Evolutionary conservation across 768 basidiomycete species (phyloP), one percentile per base, ranked within the genome.

Genomic region (Mycena sanguinolenta): DNA sequence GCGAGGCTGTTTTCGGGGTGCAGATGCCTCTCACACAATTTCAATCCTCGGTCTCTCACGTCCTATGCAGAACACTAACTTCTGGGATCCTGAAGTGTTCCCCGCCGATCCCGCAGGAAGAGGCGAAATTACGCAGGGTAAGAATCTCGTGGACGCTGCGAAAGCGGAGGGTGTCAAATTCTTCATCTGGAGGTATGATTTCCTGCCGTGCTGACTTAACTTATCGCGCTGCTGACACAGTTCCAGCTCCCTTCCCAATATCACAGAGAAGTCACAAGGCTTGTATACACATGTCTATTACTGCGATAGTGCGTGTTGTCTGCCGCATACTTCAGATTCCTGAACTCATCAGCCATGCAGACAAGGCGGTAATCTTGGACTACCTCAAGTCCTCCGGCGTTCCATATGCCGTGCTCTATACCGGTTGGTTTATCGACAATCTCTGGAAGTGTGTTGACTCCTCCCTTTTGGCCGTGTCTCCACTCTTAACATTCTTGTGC

Each of bases 341-440:
- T n/a, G n/a, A n/a, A n/a, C 16, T 7, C 42, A 19, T 44, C 44
- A n/a, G 21, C 70, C n/a, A 8, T 54, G 23, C 46, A 75, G 74
- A 75, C 38, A 73, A 75, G 44, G 59, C 65, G 9, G 27, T 57
- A 4, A 65, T 73, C 12, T 64, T 70, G 28, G 69, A 73, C n/a
- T 68, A 67, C 30, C 63, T 75, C 38, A 60, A 52, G 25, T 9
- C 27, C n/a, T 70, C 71, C 6, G 71, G 62, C 39, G 27, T 75
- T 19, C 64, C 64, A 2, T 50, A 70, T 58, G 61, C 74, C 16
- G 30, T 49, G 36, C 38, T 71, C 3, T 38, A 52, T 30, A 65
- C 72, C n/a, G 71, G 68, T 5, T 73, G 69, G 44, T 46, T 46
- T 46, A n/a, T 12, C 44, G 44, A 46, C 5, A 46, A 46, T n/a